A percentile compares a stretch with the other conserved stretches of the same genome.
These are phyloP conservation scores for Didymella pinodella DNA, from an alignment of 2,329 filamentous ascomycete species.

Conservation along the genomic window DNA sequence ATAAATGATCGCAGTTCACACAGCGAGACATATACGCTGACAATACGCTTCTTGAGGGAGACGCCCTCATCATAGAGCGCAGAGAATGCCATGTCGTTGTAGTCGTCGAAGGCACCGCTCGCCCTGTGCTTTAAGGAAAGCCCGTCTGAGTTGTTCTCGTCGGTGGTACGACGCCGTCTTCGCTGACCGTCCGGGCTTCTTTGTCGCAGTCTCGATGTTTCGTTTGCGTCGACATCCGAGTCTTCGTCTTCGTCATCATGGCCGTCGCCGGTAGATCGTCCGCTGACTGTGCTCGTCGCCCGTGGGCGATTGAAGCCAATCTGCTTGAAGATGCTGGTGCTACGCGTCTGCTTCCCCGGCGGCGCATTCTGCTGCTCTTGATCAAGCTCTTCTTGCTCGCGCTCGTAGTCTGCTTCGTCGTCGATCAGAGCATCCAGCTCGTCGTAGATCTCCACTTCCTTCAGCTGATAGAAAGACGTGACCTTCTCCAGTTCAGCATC, in stretches of 20 bases:
- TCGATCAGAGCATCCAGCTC: constrained; percentile 79
- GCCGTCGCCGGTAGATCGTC: constrained; percentile 49
- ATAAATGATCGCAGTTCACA: constrained; percentile 96
- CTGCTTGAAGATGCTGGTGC: constrained; percentile 58
- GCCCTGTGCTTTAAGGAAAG: constrained; percentile 65
- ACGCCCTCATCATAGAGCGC: constrained; percentile 75
- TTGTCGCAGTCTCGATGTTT: constrained; percentile 53
- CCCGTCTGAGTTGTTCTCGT: constrained; percentile 69
- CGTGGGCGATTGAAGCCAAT: constrained; percentile 53
- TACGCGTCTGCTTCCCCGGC: constrained; percentile 51
- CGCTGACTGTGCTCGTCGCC: constrained; percentile 54
- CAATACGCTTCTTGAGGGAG: constrained; percentile 89
- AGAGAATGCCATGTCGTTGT: constrained; percentile 76
- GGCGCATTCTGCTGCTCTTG: constrained; percentile 50
- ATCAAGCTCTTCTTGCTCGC: constrained; percentile 56
- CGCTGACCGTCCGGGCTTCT: constrained; percentile 50
- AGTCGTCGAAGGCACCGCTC: constrained; percentile 77
- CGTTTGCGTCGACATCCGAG: constrained; percentile 67
- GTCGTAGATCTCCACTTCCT: constrained; percentile 85
- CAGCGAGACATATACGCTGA: constrained; percentile 86
- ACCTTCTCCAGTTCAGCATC: constrained; percentile 95
- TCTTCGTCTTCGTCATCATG: constrained; percentile 62
- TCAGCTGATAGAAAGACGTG: constrained; percentile 85
- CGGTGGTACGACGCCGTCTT: constrained; percentile 29
- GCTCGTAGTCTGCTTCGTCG: constrained; percentile 75